phyloP scores from a whole-genome alignment of 192 early-diverging fungal species.

The Backusella tarrabulga region DNA sequence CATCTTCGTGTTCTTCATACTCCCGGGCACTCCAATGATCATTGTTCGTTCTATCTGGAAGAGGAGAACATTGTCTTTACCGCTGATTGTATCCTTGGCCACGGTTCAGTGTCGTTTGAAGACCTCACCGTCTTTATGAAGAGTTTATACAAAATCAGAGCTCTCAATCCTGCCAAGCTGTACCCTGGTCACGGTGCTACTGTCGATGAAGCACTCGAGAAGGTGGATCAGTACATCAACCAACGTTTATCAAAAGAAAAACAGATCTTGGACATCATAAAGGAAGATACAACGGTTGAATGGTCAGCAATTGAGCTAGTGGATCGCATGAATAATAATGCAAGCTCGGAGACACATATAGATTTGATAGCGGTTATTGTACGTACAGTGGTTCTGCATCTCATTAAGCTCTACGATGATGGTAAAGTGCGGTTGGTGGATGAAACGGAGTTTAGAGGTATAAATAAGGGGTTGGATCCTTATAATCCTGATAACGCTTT shows the following conservation, averaged over 20 bases:
- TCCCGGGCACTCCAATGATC: constrained; percentile 81
- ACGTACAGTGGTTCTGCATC: not conserved
- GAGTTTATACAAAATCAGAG: constrained; percentile 56
- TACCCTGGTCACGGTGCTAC: constrained; percentile 74
- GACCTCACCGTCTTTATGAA: constrained; percentile 70
- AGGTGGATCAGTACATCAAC: constrained; percentile 74
- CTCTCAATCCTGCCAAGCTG: constrained; percentile 39
- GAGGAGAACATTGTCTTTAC: constrained; percentile 71
- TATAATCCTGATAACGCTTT: constrained; percentile 3
- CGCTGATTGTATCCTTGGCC: constrained; percentile 83
- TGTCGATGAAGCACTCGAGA: constrained; percentile 59
- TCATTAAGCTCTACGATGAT: constrained; percentile 1
- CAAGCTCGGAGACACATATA: not conserved
- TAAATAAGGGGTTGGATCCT: not conserved
- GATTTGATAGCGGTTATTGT: not conserved
- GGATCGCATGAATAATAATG: not conserved
- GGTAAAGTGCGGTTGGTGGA: not conserved
- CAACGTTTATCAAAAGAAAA: constrained; percentile 73
- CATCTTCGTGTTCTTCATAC: constrained; percentile 65
- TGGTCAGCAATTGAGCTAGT: not conserved
- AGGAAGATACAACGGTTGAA: not conserved
- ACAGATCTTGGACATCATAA: constrained; percentile 58
- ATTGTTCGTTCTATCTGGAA: constrained; percentile 65
- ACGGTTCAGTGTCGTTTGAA: constrained; percentile 78
- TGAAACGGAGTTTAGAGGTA: not conserved